These are phyloP conservation scores for Quercus variabilis DNA, from an alignment of 306 rosid genomes.

Conservation along the genomic window DNA sequence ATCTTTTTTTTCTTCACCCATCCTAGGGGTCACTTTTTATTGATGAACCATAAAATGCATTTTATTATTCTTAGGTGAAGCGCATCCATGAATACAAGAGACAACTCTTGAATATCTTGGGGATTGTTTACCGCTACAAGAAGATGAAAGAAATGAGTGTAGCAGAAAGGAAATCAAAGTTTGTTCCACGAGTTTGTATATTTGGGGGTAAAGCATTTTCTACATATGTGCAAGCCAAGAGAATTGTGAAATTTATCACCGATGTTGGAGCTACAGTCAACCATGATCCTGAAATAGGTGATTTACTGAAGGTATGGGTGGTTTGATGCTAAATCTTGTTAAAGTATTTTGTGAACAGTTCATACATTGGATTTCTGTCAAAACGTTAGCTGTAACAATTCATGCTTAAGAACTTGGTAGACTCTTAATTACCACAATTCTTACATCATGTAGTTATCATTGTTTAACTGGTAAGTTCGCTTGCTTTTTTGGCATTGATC, in stretches of 20 bases:
- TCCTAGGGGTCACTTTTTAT: neutral
- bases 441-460: neutral
- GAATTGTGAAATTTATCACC: conserved; percentile 93
- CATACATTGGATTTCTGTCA: neutral
- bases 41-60: conserved; percentile 9
- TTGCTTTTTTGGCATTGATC: neutral
- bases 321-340: conserved; percentile 13
- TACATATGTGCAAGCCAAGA: conserved; percentile 93
- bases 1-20: neutral
- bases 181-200: conserved; percentile 95
- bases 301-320: conserved; percentile 75
- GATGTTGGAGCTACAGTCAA: conserved; percentile 86
- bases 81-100: conserved; percentile 98
- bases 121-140: conserved; percentile 96
- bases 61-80: conserved; percentile 65
- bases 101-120: conserved; percentile 80
- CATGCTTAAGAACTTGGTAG: neutral
- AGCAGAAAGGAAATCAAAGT: conserved; percentile 55
- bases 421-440: neutral
- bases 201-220: conserved; percentile 98
- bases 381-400: neutral
- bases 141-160: conserved; percentile 93
- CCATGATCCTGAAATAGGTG: conserved; percentile 93
- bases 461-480: neutral
- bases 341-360: conserved; percentile 2